Base-by-base conservation (phyloP, 129 eudicot species). In the Tagetes erecta region DNA sequence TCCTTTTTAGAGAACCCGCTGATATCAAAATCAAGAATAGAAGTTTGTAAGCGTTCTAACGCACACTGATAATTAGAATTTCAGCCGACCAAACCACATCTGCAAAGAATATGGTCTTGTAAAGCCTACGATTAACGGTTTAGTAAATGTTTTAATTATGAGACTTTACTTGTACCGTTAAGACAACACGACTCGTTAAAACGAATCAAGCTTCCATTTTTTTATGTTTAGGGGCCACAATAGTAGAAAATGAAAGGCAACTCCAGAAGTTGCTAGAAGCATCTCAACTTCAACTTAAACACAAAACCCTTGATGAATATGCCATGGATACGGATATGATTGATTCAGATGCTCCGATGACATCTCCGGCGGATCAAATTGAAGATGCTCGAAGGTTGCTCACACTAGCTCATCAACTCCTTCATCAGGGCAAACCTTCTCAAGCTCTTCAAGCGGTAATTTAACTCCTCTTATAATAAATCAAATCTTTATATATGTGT, bases 371-470 rank as follows among this genome's bases (percentile, higher is more conserved):
- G 74, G 56, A 27, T 8, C 80, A 41, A 31, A 12, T 58, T 49
- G 85, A 83, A 45, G 87, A 64, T 52, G 71, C 80, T 38, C 76
- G 78, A 76, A 76, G 76, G 12, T 59, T 91, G 53, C 86, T 91
- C 39, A 10, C 72, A 0, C 49, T 80, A 78, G 91, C 97, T 76
- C 89, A 95, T 49, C 91, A 82, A 12, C 82, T 84, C 60, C 58
- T 91, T 66, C 78, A 88, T 63, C 91, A 88, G 80, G 92, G 89
- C 73, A 80, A 88, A 62, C 97, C 97, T 80, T 84, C 95, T 34
- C 85, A 91, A 71, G 89, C 97, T 51, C 95, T 91, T 30, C 95
- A 88, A 64, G 97, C 97, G 83, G 97, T 91, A 90, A 76, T 3
- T 11, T 5, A 50, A 1, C 31, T 9, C 1, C 31, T 27, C 6